A percentile compares a stretch with the other conserved stretches of the same genome.
Evolutionary conservation across 2,329 filamentous ascomycete genomes (phyloP).

Genomic region (Diaporthe destruens): DNA sequence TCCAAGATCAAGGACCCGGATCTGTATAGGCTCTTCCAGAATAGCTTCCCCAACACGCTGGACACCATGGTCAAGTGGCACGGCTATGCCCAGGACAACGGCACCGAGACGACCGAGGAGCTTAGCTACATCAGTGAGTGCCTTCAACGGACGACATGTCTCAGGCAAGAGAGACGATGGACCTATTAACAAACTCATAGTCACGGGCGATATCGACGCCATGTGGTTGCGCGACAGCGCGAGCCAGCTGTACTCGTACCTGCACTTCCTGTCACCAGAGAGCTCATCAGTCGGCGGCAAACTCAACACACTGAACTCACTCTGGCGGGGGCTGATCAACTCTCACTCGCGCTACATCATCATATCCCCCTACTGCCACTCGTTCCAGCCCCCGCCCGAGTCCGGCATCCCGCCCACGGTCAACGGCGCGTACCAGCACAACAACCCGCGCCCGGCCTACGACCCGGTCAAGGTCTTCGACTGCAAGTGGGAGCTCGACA

Average conservation of each 20-base stretch:
- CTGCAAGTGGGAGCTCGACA: constrained; percentile 94
- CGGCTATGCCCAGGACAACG: constrained; percentile 62
- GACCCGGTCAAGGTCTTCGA: constrained; percentile 80
- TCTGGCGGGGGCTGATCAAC: constrained; percentile 80
- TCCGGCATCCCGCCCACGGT: constrained; percentile 72
- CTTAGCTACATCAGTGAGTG: constrained; percentile 73
- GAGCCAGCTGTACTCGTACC: constrained; percentile 79
- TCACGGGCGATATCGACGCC: constrained; percentile 87
- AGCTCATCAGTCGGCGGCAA: constrained; percentile 64
- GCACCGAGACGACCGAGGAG: constrained; percentile 61
- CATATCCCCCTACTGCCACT: constrained; percentile 85
- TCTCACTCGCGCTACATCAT: constrained; percentile 77
- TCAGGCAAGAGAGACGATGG: background rate
- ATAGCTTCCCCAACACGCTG: constrained; percentile 85
- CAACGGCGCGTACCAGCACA: constrained; percentile 71
- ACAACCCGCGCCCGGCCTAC: constrained; percentile 72
- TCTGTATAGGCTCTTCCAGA: constrained; percentile 83
- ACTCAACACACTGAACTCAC: constrained; percentile 74
- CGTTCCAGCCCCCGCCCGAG: constrained; percentile 87
- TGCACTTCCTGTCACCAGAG: constrained; percentile 67
- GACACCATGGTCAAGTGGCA: constrained; percentile 88
- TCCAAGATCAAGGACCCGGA: constrained; percentile 65
- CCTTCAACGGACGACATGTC: too few relatives aligned
- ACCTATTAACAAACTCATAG: constrained; percentile 48
- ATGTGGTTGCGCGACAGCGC: constrained; percentile 91